Percentiles rank a stretch among this genome's conserved stretches.
Evolutionary conservation across 345 rosid species (phyloP).

Genomic region (Limnanthes douglasii): DNA sequence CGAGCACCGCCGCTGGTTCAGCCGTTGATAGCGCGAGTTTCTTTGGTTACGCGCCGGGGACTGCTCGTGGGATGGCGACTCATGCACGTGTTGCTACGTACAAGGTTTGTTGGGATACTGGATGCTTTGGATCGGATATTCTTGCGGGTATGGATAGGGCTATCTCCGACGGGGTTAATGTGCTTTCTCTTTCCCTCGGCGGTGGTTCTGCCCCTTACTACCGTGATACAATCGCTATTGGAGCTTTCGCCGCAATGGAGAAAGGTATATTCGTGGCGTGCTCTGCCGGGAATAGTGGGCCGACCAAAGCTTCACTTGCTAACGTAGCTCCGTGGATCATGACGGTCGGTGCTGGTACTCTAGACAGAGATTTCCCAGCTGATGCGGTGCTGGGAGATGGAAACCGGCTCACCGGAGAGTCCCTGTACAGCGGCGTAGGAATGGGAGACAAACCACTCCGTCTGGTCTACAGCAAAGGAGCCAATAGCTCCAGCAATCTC

Average conservation of each 20-base stretch:
- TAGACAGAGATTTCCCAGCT: slow-evolving; percentile 87
- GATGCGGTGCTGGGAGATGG: slow-evolving; percentile 37
- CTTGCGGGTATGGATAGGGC: slow-evolving; percentile 80
- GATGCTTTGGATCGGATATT: slow-evolving; percentile 72
- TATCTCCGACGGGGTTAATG: slow-evolving; percentile 66
- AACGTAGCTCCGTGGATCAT: slow-evolving; percentile 92
- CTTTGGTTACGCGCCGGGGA: slow-evolving; percentile 75
- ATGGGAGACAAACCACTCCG: slow-evolving; percentile 37
- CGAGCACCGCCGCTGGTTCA: slow-evolving; percentile 67
- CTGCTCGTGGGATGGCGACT: slow-evolving; percentile 70
- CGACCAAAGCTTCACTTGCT: slow-evolving; percentile 32
- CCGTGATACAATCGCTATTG: slow-evolving; percentile 55
- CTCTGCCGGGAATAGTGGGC: slow-evolving; percentile 83
- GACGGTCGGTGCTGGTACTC: slow-evolving; percentile 87
- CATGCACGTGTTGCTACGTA: slow-evolving; percentile 62
- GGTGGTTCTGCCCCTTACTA: slow-evolving; percentile 54
- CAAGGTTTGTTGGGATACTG: slow-evolving; percentile 67
- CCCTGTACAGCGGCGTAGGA: slow-evolving; percentile 57
- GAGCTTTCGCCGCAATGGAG: slow-evolving; percentile 62
- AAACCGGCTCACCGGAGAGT: slow-evolving; percentile 34
- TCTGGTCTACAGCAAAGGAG: slow-evolving; percentile 35
- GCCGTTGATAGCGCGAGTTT: slow-evolving; percentile 53
- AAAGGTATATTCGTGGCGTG: slow-evolving; percentile 72
- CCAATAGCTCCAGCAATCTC: slow-evolving; percentile 25
- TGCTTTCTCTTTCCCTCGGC: slow-evolving; percentile 79